phyloP scores from a whole-genome alignment of 257 asterid species.

The Solanum pinnatisectum region DNA sequence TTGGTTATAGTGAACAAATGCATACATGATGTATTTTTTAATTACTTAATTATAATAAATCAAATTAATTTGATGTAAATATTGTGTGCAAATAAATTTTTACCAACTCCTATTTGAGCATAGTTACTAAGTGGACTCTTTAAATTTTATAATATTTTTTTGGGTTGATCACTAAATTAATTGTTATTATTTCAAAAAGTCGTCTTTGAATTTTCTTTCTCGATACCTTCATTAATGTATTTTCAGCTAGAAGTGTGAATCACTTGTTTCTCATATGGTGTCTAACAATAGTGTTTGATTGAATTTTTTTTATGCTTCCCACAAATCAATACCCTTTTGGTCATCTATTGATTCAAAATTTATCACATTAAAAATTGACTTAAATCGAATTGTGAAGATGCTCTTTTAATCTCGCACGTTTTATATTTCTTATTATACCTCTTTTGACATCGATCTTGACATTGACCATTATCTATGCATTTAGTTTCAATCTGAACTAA shows the following conservation, averaged over 20 bases:
- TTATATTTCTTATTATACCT: neutral
- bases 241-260: neutral
- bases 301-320: too few species aligned
- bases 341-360: too few species aligned
- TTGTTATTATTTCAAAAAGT: neutral
- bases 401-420: neutral
- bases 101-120: too few species aligned
- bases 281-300: too few species aligned
- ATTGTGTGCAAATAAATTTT: neutral
- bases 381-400: too few species aligned
- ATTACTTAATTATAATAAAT: neutral
- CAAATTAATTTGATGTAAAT: neutral
- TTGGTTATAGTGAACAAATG: neutral
- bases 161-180: neutral
- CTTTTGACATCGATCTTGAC: neutral
- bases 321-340: too few species aligned
- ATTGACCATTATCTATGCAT: neutral
- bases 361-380: too few species aligned
- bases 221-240: neutral
- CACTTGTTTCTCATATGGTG: neutral
- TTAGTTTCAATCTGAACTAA: neutral
- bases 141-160: neutral
- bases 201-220: too few species aligned
- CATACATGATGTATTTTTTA: neutral
- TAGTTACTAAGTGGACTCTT: neutral